A percentile compares a stretch with the other conserved stretches of the same genome.
phyloP scores from a whole-genome alignment of 2,329 filamentous ascomycete species.

The Ascochyta viciae-villosae region DNA sequence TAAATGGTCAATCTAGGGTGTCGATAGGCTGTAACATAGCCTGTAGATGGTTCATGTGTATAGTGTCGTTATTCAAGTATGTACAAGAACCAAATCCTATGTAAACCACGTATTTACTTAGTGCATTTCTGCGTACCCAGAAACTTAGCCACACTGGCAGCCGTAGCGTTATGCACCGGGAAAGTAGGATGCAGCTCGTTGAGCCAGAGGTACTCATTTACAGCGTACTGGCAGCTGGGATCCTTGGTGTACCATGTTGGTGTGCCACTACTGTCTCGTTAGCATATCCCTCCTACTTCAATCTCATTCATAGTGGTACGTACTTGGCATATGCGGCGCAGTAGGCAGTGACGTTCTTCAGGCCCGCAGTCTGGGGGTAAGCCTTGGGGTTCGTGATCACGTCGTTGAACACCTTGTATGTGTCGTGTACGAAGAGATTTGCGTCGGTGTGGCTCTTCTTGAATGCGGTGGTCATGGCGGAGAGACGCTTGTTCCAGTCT shows the following conservation, averaged over 20 bases:
- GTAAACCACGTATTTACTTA: neutral
- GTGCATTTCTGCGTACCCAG: constrained; percentile 18
- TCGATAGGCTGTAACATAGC: too few species aligned
- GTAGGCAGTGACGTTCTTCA: constrained; percentile 64
- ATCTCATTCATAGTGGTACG: constrained; percentile 13
- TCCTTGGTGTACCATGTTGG: constrained; percentile 49
- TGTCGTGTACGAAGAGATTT: constrained; percentile 61
- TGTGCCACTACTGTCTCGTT: constrained; percentile 41
- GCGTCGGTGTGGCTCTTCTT: constrained; percentile 48
- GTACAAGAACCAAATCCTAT: neutral
- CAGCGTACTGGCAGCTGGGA: constrained; percentile 59
- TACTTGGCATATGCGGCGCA: constrained; percentile 62
- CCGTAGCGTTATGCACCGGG: constrained; percentile 66
- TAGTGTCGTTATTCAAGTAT: neutral
- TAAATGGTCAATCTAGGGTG: too few species aligned
- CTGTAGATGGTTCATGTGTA: too few species aligned
- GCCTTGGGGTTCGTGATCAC: constrained; percentile 61
- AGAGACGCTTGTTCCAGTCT: constrained; percentile 60
- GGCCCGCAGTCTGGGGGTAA: constrained; percentile 58
- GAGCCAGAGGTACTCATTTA: constrained; percentile 71
- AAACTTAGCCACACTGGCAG: constrained; percentile 48
- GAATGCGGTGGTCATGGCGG: constrained; percentile 52
- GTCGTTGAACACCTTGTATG: constrained; percentile 58
- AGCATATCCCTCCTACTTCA: neutral
- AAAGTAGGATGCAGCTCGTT: constrained; percentile 70